Conservation (phyloP, 2,329 filamentous ascomycete genomes). For the Xylariales sp. region DNA sequence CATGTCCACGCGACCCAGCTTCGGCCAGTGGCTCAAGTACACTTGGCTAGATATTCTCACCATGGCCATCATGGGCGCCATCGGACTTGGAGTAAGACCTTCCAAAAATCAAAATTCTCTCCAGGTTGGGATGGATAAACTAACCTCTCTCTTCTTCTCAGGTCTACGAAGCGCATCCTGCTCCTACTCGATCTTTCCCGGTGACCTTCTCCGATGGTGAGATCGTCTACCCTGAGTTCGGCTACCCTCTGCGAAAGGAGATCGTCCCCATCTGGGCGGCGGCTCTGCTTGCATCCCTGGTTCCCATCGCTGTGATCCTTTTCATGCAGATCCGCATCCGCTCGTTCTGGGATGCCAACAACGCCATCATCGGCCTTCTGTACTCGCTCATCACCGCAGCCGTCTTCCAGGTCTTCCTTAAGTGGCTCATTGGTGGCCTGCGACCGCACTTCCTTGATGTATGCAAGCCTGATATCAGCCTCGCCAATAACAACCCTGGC, state of each 20-base stretch:
- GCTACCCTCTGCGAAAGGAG: constrained; percentile 65
- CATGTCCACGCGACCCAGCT: constrained; percentile 51
- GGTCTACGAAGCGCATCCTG: constrained; percentile 62
- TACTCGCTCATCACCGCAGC: constrained; percentile 63
- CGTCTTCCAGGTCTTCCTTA: constrained; percentile 74
- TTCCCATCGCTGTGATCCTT: constrained; percentile 63
- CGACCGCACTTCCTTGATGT: constrained; percentile 69
- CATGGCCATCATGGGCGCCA: constrained; percentile 60
- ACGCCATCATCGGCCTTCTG: constrained; percentile 63
- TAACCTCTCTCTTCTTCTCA: constrained; percentile 18
- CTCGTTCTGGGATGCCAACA: constrained; percentile 68
- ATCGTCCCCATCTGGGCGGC: constrained; percentile 69
- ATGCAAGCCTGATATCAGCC: constrained; percentile 58
- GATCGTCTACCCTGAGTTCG: constrained; percentile 66
- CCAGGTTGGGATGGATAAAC: too few relatives aligned
- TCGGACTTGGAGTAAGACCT: constrained; percentile 64
- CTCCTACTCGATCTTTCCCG: constrained; percentile 65
- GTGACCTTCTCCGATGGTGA: constrained; percentile 63
- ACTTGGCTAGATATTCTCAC: constrained; percentile 65
- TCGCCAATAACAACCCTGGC: constrained; percentile 33
- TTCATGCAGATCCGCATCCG: constrained; percentile 63
- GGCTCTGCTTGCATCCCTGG: constrained; percentile 58
- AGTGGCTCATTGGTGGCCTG: constrained; percentile 69
- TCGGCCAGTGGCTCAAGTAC: constrained; percentile 66
- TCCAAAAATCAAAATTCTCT: too few relatives aligned